Conservation (phyloP, 768 basidiomycete genomes). For the Amanita jacksonii region DNA sequence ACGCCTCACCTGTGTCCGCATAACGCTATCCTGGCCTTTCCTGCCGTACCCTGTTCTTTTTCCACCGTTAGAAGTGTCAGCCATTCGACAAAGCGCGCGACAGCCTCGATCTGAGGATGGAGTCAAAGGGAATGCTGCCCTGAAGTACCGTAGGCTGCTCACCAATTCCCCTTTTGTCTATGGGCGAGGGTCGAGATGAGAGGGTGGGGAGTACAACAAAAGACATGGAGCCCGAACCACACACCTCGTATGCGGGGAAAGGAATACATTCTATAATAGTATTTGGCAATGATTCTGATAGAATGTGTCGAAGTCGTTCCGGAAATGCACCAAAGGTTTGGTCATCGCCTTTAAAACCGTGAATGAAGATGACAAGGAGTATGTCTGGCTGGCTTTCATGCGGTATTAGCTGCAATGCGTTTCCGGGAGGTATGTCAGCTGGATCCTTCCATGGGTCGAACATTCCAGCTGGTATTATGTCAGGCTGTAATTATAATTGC, state of each 20-base stretch:
- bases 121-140: neutral
- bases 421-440: neutral
- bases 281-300: slow-evolving; percentile 52
- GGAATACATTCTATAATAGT: slow-evolving; percentile 61
- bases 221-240: slow-evolving; percentile 10
- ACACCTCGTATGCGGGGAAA: slow-evolving; percentile 85
- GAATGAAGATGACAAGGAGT: slow-evolving; percentile 68
- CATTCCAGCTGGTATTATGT: neutral
- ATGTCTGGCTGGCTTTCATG: slow-evolving; percentile 26
- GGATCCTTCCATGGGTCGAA: neutral
- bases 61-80: slow-evolving; percentile 83
- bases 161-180: slow-evolving; percentile 90
- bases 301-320: slow-evolving; percentile 63
- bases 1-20: slow-evolving; percentile 73
- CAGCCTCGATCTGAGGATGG: slow-evolving; percentile 58
- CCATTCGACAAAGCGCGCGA: slow-evolving; percentile 87
- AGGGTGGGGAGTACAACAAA: slow-evolving; percentile 8
- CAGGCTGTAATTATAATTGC: too few species aligned
- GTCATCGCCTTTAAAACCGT: slow-evolving; percentile 60
- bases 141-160: slow-evolving; percentile 16
- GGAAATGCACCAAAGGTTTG: slow-evolving; percentile 75
- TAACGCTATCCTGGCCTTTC: slow-evolving; percentile 72
- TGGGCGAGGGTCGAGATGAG: slow-evolving; percentile 1
- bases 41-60: slow-evolving; percentile 71
- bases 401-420: slow-evolving; percentile 4